Percentiles rank a stretch among this genome's conserved stretches.
These are phyloP conservation scores for Citrus sp. DNA, from an alignment of 345 rosid species.

Conservation along the genomic window DNA sequence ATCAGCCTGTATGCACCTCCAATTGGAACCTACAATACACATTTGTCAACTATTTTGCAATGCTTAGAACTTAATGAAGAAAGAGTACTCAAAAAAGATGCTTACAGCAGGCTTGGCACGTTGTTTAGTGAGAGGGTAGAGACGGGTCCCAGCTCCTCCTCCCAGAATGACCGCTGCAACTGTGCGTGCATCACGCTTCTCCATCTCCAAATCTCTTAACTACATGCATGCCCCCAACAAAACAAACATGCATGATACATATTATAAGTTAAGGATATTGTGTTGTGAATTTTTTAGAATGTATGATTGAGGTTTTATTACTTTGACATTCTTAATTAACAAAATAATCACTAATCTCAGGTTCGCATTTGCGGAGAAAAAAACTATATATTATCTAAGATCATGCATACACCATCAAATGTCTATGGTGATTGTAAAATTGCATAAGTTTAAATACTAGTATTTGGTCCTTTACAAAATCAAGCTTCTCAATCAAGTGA, in stretches of 20 bases:
- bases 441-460: neutral
- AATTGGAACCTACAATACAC: conserved; percentile 61
- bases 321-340: no score
- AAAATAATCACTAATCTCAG: no score
- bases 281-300: no score
- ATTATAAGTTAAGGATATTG: no score
- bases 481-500: neutral
- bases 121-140: conserved; percentile 90
- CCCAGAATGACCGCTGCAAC: conserved; percentile 86
- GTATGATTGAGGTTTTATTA: neutral
- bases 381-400: neutral
- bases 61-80: neutral
- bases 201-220: conserved; percentile 69
- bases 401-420: neutral
- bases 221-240: conserved; percentile 10
- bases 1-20: conserved; percentile 95
- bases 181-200: conserved; percentile 63
- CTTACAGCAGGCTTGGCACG: conserved; percentile 96
- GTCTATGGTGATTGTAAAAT: neutral
- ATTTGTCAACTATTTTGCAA: neutral
- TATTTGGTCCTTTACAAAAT: neutral
- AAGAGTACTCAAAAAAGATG: neutral
- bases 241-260: no score
- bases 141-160: conserved; percentile 99
- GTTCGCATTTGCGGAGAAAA: no score